Percentiles rank a stretch among this genome's conserved stretches.
Evolutionary conservation across 163 green algal species (phyloP).

Genomic region (Scenedesmus sp.): DNA sequence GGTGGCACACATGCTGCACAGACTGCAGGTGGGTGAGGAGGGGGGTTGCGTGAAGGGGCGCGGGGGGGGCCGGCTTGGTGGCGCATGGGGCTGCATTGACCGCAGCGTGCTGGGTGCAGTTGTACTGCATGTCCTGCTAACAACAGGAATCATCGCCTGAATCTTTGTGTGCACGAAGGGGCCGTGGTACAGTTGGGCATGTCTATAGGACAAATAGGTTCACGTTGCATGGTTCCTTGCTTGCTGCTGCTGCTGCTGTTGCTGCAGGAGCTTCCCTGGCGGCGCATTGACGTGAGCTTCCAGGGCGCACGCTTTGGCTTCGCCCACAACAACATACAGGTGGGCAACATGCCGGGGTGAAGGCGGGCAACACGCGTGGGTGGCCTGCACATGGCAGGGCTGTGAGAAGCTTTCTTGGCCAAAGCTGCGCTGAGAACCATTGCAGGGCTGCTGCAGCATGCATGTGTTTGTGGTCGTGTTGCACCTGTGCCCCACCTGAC

Average conservation of each 20-base stretch:
- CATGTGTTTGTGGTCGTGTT: too few species aligned
- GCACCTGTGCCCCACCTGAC: too few species aligned
- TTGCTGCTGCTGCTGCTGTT: conserved; percentile 60
- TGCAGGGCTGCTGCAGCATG: background rate
- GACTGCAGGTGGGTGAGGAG: conserved; percentile 10
- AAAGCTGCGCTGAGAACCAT: background rate
- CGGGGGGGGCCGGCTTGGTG: background rate
- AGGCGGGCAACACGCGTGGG: background rate
- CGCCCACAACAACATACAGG: conserved; percentile 91
- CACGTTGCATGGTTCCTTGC: background rate
- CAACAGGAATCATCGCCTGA: background rate
- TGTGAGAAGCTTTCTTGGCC: background rate
- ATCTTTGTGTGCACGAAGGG: background rate
- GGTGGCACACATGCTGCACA: conserved; percentile 41
- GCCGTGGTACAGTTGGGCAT: too few species aligned
- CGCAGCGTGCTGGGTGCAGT: background rate
- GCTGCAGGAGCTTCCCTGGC: conserved; percentile 83
- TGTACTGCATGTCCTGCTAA: too few species aligned
- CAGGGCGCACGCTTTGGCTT: conserved; percentile 68
- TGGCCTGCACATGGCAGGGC: background rate
- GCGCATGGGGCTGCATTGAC: background rate
- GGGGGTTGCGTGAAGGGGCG: background rate
- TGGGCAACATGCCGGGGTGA: background rate
- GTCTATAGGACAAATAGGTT: background rate
- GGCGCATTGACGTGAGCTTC: conserved; percentile 89